phyloP scores from a whole-genome alignment of 768 basidiomycete species.

The Rhizopogon salebrosus region DNA sequence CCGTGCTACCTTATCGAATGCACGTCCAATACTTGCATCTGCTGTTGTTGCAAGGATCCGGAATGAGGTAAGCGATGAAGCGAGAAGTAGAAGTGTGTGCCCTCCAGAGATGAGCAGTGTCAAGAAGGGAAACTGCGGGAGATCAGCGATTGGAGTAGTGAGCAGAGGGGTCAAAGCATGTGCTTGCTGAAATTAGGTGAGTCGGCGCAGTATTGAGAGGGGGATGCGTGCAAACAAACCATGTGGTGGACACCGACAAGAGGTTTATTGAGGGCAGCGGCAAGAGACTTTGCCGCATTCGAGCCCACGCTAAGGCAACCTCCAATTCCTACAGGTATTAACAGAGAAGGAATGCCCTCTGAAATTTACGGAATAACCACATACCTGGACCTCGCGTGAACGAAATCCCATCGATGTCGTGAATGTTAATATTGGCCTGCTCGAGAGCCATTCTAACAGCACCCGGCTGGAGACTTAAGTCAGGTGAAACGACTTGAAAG shows the following conservation, averaged over 20 bases:
- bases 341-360: not conserved
- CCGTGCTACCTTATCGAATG: slow-evolving; percentile 80
- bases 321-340: slow-evolving; percentile 51
- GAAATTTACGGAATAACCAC: slow-evolving; percentile 9
- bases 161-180: slow-evolving; percentile 82
- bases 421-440: slow-evolving; percentile 54
- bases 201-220: too few species aligned
- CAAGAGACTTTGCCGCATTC: slow-evolving; percentile 82
- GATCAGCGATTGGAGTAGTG: slow-evolving; percentile 39
- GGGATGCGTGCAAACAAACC: slow-evolving; percentile 42
- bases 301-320: slow-evolving; percentile 77
- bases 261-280: slow-evolving; percentile 72
- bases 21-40: slow-evolving; percentile 73
- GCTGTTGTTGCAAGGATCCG: slow-evolving; percentile 66
- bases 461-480: slow-evolving; percentile 46
- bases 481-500: not conserved
- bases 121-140: slow-evolving; percentile 78
- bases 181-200: slow-evolving; percentile 60
- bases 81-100: slow-evolving; percentile 85
- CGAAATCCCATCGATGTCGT: slow-evolving; percentile 79
- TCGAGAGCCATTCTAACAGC: slow-evolving; percentile 65
- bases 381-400: slow-evolving; percentile 85
- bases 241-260: slow-evolving; percentile 93
- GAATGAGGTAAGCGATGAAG: slow-evolving; percentile 51
- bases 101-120: slow-evolving; percentile 90